Conservation (phyloP, 768 basidiomycete genomes). For the Lyophyllum atratum region DNA sequence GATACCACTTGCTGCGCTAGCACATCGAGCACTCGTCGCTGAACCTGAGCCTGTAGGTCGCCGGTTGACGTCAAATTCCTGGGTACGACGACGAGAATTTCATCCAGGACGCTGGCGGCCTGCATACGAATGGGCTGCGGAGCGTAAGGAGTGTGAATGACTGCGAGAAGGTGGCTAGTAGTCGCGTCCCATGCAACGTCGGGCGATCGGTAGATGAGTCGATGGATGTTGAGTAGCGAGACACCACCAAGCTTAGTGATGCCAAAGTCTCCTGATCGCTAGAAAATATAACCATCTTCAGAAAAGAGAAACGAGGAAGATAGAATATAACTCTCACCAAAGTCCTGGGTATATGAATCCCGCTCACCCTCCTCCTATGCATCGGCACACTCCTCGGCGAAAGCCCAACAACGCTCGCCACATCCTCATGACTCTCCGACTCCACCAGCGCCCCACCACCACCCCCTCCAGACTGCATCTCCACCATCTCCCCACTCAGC, state of each 20-base stretch:
- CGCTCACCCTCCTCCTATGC: constrained; percentile 78
- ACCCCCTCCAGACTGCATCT: constrained; percentile 66
- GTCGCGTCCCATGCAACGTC: constrained; percentile 85
- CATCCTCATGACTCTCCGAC: constrained; percentile 43
- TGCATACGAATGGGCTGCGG: constrained; percentile 84
- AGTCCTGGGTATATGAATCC: constrained; percentile 81
- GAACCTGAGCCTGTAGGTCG: constrained; percentile 69
- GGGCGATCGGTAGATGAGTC: constrained; percentile 81
- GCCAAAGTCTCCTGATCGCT: constrained; percentile 95
- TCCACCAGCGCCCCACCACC: constrained; percentile 30
- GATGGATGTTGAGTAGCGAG: constrained; percentile 80
- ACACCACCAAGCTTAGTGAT: constrained; percentile 83
- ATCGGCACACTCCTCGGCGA: constrained; percentile 43
- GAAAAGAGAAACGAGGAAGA: not conserved
- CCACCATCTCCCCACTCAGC: constrained; percentile 91
- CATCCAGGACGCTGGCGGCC: constrained; percentile 85
- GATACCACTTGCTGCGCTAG: constrained; percentile 78
- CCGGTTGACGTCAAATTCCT: constrained; percentile 63
- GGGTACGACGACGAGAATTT: constrained; percentile 77
- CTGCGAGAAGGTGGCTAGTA: constrained; percentile 76
- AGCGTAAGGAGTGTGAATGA: constrained; percentile 69
- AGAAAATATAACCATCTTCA: constrained; percentile 3
- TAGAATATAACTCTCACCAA: constrained; percentile 48
- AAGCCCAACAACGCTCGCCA: constrained; percentile 32
- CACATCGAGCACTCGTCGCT: constrained; percentile 83